Conservation (phyloP, 192 early-diverging fungal species). For the Polychytrium aggregatum region DNA sequence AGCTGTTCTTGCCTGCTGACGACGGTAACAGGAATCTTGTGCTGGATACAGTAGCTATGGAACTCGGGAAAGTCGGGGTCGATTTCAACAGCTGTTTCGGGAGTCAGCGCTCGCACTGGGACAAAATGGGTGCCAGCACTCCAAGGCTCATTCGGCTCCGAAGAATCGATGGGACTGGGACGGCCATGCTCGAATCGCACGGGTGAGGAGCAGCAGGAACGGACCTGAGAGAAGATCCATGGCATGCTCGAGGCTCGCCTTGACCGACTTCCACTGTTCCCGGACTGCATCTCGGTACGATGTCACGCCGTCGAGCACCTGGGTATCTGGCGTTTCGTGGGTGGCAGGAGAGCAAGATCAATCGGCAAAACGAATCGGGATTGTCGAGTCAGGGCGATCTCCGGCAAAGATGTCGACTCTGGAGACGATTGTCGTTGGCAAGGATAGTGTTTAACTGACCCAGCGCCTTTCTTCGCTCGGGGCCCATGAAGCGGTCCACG, state of each 20-base stretch:
- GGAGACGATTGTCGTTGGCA: neutral
- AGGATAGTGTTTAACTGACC: conserved; percentile 1
- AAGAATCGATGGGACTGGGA: neutral
- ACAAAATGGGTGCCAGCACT: neutral
- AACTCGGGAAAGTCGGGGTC: conserved; percentile 52
- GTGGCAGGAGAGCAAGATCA: too few species aligned
- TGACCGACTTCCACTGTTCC: conserved; percentile 40
- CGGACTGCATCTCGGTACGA: conserved; percentile 31
- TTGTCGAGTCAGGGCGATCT: neutral
- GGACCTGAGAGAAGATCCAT: conserved; percentile 19
- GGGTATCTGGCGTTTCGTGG: too few species aligned
- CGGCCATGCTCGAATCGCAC: too few species aligned
- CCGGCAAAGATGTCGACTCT: neutral
- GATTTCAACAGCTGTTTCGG: conserved; percentile 30
- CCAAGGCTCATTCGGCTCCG: neutral
- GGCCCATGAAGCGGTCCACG: conserved; percentile 32
- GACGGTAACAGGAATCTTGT: conserved; percentile 50
- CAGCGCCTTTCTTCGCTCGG: conserved; percentile 5
- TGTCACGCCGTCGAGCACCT: conserved; percentile 26
- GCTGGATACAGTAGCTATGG: conserved; percentile 31
- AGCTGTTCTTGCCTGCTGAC: conserved; percentile 53
- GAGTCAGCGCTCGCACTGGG: too few species aligned
- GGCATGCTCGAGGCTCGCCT: conserved; percentile 31
- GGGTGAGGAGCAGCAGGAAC: too few species aligned
- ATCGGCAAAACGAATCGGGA: too few species aligned